A percentile compares a stretch with the other conserved stretches of the same genome.
phyloP scores from a whole-genome alignment of 2,329 filamentous ascomycete species.

The Orbilia quercus region DNA sequence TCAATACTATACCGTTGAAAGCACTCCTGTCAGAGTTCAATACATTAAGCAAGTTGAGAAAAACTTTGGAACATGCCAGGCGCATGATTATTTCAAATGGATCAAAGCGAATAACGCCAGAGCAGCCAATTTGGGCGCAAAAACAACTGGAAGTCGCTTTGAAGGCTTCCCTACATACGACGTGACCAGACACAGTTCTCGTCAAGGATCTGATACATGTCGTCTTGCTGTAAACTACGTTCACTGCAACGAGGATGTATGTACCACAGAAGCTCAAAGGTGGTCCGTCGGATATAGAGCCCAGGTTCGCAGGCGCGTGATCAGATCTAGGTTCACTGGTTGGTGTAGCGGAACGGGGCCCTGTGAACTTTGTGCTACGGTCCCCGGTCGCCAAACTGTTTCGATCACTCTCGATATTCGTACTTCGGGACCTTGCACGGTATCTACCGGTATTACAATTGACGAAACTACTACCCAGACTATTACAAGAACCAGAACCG shows the following conservation, averaged over 20 bases:
- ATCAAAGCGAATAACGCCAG: conserved; percentile 8
- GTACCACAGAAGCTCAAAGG: conserved; percentile 21
- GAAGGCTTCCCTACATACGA: background rate
- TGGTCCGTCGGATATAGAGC: conserved; percentile 37
- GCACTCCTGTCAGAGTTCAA: conserved; percentile 17
- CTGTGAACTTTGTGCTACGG: conserved; percentile 24
- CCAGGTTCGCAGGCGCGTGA: conserved; percentile 18
- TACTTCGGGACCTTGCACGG: conserved; percentile 21
- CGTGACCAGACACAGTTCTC: background rate
- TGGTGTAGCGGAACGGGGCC: conserved; percentile 31
- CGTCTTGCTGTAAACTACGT: conserved; percentile 17
- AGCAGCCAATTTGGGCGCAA: conserved; percentile 4
- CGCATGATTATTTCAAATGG: conserved; percentile 42
- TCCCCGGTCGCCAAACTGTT: conserved; percentile 7
- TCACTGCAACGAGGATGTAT: conserved; percentile 19
- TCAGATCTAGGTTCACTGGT: conserved; percentile 21
- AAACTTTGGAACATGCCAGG: conserved; percentile 27
- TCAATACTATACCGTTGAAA: conserved; percentile 19
- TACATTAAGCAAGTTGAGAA: conserved; percentile 21
- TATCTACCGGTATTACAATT: conserved; percentile 7
- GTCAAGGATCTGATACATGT: background rate
- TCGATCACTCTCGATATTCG: conserved; percentile 17
- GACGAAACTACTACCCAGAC: conserved; percentile 24
- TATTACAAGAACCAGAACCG: conserved; percentile 21
- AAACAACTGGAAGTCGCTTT: background rate